Base-by-base conservation (phyloP, 1,284 basidiomycete genomes). In the Cryptococcus sp. region DNA sequence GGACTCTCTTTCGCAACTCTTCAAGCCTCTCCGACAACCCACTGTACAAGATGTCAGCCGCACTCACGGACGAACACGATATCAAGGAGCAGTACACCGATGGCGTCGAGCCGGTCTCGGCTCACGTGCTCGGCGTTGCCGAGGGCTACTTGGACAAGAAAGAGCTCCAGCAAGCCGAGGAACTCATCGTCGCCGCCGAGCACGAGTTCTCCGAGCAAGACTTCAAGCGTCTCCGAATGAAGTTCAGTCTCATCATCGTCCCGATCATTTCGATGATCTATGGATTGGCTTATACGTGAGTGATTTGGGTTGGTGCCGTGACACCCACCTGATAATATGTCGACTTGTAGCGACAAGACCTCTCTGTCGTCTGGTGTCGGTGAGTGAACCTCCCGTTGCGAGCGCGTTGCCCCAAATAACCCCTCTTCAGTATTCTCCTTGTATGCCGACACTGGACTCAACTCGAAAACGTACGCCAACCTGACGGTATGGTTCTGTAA, bases 401-500 rank as follows among this genome's bases (percentile, higher is more conserved):
- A 22, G n/a, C 41, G 41, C n/a, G 6, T 22, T n/a, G n/a, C n/a
- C 22, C n/a, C 22, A 34, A 44, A n/a, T 44, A 22, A 44, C 51
- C 56, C 65, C 46, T 22, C 25, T 25, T 19, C 50, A 17, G 52
- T 65, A 20, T 62, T 64, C 43, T 59, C 67, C 20, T 57, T 68
- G 25, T 61, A 65, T 46, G 63, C 63, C 20, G 71, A 69, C 5
- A 65, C 63, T 25, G 26, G 64, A 5, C 55, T 73, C 4, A 61
- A 54, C 2, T 65, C 65, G 2, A 57, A 61, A 5, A 61, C 70
- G 43, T 72, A 64, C 54, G 52, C 63, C 15, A 53, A 63, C 15
- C 57, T 67, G 1, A 66, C 68, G 0, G 66, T 67, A 5, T 67
- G 63, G 46, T 59, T 73, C 41, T 73, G 65, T 67, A 34, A 52